These are phyloP conservation scores for Aspergillus sergii DNA, from an alignment of 2,329 filamentous ascomycete genomes.

Conservation along the genomic window DNA sequence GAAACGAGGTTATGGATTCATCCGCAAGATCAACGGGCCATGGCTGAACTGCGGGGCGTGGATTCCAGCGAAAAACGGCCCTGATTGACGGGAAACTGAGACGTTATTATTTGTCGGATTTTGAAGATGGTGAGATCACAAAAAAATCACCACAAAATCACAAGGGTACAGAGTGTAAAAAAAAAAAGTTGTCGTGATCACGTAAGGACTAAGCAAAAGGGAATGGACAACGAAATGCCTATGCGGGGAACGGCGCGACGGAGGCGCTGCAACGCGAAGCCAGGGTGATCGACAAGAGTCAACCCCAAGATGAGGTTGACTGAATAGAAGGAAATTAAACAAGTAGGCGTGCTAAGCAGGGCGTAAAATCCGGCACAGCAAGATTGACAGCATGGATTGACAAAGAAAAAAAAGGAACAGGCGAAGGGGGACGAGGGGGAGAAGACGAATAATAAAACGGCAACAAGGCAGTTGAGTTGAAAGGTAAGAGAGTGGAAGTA, in stretches of 20 bases:
- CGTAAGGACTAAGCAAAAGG: conserved; percentile 17
- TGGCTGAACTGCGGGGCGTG: conserved; percentile 28
- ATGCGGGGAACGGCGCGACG: conserved; percentile 31
- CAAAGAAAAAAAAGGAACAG: neutral
- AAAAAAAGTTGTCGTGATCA: conserved; percentile 11
- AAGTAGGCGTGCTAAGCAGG: neutral
- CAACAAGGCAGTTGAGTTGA: conserved; percentile 1
- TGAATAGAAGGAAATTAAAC: conserved; percentile 3
- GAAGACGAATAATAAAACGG: conserved; percentile 9
- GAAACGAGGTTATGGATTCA: conserved; percentile 42
- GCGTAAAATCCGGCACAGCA: conserved; percentile 1
- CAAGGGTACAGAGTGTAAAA: conserved; percentile 3
- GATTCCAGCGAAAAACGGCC: conserved; percentile 21
- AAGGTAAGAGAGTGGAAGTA: conserved; percentile 10
- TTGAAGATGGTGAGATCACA: neutral
- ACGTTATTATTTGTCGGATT: neutral
- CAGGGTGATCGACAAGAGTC: conserved; percentile 31
- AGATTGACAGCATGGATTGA: conserved; percentile 5
- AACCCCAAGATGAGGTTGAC: conserved; percentile 21
- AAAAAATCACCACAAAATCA: neutral
- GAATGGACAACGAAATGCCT: conserved; percentile 21
- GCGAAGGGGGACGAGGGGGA: conserved; percentile 4
- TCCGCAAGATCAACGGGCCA: conserved; percentile 45
- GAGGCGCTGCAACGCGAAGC: conserved; percentile 25
- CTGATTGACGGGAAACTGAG: conserved; percentile 24